Evolutionary conservation across 768 basidiomycete species (phyloP).

Genomic region (Nidularia sp.): DNA sequence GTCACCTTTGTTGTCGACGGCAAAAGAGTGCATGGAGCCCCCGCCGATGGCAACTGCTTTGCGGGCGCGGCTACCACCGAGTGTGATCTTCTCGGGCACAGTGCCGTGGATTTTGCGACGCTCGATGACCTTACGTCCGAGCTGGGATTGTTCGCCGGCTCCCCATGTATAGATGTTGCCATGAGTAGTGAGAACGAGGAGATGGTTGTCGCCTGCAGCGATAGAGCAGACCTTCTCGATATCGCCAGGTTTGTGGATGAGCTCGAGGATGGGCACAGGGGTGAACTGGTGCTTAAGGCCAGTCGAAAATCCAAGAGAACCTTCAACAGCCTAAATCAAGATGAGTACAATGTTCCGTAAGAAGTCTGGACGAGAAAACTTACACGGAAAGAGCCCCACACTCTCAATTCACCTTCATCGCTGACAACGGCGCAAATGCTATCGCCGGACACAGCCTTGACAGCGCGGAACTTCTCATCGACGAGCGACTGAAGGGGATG

Average conservation of each 20-base stretch:
- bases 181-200: slow-evolving; percentile 83
- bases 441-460: slow-evolving; percentile 81
- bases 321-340: slow-evolving; percentile 35
- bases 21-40: slow-evolving; percentile 86
- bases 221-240: slow-evolving; percentile 70
- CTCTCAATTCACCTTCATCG: slow-evolving; percentile 73
- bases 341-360: slow-evolving; percentile 1
- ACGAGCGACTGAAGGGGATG: slow-evolving; percentile 66
- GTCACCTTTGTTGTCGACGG: slow-evolving; percentile 75
- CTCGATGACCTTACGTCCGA: slow-evolving; percentile 87
- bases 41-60: slow-evolving; percentile 66
- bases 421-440: slow-evolving; percentile 85
- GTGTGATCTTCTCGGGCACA: slow-evolving; percentile 77
- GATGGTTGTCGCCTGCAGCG: slow-evolving; percentile 83
- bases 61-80: slow-evolving; percentile 64
- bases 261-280: slow-evolving; percentile 57
- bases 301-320: slow-evolving; percentile 79
- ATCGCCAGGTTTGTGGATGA: slow-evolving; percentile 59
- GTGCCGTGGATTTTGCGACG: slow-evolving; percentile 88
- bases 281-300: slow-evolving; percentile 63
- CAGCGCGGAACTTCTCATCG: slow-evolving; percentile 81
- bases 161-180: slow-evolving; percentile 90
- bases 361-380: slow-evolving; percentile 22
- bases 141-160: slow-evolving; percentile 84
- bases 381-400: slow-evolving; percentile 91